phyloP scores from a whole-genome alignment of 2,329 filamentous ascomycete species.

The Colletotrichum sp. region DNA sequence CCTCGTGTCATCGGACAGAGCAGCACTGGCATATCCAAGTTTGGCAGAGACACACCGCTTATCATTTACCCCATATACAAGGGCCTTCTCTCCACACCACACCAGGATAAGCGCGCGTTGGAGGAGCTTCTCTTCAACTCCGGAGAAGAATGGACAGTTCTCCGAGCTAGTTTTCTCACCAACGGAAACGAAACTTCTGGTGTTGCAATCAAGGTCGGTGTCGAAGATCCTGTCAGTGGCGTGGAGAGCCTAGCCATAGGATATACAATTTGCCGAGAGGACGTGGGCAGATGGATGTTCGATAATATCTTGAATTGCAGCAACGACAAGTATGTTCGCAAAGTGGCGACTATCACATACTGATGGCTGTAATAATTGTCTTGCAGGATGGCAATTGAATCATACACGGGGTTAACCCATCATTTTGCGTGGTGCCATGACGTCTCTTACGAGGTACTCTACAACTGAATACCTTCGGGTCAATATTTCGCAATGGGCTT shows the following conservation, averaged over 20 bases:
- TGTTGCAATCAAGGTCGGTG: slow-evolving; percentile 29
- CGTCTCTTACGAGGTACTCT: neutral
- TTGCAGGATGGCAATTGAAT: neutral
- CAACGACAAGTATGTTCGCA: slow-evolving; percentile 28
- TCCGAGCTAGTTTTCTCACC: slow-evolving; percentile 36
- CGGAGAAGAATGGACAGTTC: slow-evolving; percentile 33
- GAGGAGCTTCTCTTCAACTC: slow-evolving; percentile 38
- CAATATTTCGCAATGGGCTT: neutral
- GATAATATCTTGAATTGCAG: slow-evolving; percentile 35
- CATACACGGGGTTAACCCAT: neutral
- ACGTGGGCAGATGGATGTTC: slow-evolving; percentile 47
- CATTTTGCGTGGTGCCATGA: neutral
- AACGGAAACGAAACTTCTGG: slow-evolving; percentile 28
- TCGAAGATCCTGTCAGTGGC: slow-evolving; percentile 37
- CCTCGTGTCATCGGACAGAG: slow-evolving; percentile 44
- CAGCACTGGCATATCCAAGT: slow-evolving; percentile 46
- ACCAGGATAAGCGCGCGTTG: slow-evolving; percentile 50
- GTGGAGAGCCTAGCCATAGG: slow-evolving; percentile 41
- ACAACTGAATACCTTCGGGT: neutral
- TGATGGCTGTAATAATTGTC: neutral
- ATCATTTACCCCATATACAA: slow-evolving; percentile 46
- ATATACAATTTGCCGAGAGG: slow-evolving; percentile 45
- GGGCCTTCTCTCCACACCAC: slow-evolving; percentile 38
- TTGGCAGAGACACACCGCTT: slow-evolving; percentile 45
- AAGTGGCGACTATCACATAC: slow-evolving; percentile 33